These are phyloP conservation scores for Xylaria sp. DNA, from an alignment of 2,329 filamentous ascomycete species.

Conservation along the genomic window DNA sequence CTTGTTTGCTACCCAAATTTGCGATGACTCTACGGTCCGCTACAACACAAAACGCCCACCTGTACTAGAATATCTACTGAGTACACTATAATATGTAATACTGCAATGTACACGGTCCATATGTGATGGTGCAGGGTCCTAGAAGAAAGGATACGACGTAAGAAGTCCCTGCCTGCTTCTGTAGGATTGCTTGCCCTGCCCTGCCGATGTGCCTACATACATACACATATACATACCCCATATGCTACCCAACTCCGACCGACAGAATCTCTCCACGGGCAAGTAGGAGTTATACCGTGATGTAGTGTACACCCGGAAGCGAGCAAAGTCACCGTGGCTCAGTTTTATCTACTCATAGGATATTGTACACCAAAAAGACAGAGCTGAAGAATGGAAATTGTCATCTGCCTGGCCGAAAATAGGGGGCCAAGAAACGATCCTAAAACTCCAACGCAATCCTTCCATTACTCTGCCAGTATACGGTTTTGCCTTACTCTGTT, in stretches of 20 bases:
- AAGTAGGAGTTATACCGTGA: background rate
- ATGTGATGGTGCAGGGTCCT: background rate
- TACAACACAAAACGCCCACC: too few species aligned
- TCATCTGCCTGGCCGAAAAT: background rate
- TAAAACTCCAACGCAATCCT: too few species aligned
- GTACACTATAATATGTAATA: background rate
- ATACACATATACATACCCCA: background rate
- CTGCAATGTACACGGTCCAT: background rate
- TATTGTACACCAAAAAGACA: too few species aligned
- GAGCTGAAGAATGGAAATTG: background rate
- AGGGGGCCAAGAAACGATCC: background rate
- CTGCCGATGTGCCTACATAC: background rate
- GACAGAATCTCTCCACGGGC: background rate
- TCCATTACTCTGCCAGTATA: background rate
- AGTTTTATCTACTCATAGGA: too few species aligned
- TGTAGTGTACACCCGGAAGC: background rate
- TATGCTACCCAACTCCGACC: background rate
- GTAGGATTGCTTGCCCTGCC: background rate
- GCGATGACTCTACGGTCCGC: background rate
- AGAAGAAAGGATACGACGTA: background rate
- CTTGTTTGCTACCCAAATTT: background rate
- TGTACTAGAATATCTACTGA: too few species aligned
- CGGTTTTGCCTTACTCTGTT: background rate
- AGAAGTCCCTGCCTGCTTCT: conserved; percentile 4
- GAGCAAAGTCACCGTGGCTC: too few species aligned